Evolutionary conservation across 1,284 basidiomycete species (phyloP).

Genomic region (Pseudozyma tsukubaensis): DNA sequence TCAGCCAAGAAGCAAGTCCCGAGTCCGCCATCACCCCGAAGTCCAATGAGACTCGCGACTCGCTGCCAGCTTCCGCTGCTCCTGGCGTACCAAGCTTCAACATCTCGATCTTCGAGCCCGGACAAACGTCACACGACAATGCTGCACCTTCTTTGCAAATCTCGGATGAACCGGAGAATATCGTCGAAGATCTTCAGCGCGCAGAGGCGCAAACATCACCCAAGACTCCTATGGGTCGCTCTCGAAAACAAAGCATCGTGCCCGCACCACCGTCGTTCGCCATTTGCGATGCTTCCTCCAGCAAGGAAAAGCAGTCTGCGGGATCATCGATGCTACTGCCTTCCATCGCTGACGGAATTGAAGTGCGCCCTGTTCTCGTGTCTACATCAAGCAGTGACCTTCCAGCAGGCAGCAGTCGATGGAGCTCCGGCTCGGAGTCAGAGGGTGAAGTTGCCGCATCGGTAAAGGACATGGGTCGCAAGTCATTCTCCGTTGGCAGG

Average conservation of each 20-base stretch:
- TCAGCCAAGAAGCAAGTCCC: neutral
- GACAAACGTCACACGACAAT: conserved; percentile 7
- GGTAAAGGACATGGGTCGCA: conserved; percentile 19
- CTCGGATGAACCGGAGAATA: conserved; percentile 1
- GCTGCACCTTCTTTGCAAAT: neutral
- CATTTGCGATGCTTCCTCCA: conserved; percentile 19
- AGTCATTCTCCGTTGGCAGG: conserved; percentile 35
- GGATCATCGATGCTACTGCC: neutral
- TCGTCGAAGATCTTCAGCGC: neutral
- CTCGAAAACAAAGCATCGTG: conserved; percentile 40
- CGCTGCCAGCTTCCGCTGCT: conserved; percentile 8
- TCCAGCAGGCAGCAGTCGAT: conserved; percentile 38
- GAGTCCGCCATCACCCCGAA: neutral
- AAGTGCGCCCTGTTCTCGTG: conserved; percentile 6
- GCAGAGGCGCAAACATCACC: neutral
- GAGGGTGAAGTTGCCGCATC: conserved; percentile 37
- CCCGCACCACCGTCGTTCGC: conserved; percentile 42
- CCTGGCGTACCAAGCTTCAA: conserved; percentile 30
- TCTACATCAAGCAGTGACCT: conserved; percentile 10
- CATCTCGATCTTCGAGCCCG: conserved; percentile 27
- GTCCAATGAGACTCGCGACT: neutral
- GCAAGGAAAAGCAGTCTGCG: neutral
- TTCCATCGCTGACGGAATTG: conserved; percentile 15
- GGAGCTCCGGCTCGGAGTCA: conserved; percentile 60
- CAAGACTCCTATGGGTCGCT: neutral